phyloP scores from a whole-genome alignment of 75 land plant genomes.

The Selaginella moellendorffii region DNA sequence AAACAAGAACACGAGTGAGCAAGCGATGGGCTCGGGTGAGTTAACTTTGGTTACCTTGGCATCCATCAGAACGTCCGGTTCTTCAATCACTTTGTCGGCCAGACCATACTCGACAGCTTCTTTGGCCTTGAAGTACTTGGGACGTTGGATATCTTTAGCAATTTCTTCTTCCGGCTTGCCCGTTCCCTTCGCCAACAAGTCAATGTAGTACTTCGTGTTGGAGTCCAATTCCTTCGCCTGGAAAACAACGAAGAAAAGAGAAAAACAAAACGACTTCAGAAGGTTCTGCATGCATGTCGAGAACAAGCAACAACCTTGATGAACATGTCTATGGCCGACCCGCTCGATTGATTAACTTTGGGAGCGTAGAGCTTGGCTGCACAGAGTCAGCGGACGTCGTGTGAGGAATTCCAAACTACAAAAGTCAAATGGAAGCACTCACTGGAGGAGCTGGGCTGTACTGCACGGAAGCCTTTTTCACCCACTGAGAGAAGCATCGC shows the following conservation, averaged over 20 bases:
- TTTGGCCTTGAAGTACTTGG: constrained; percentile 52
- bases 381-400: no score
- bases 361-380: constrained; percentile 74
- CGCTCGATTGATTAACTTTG: constrained; percentile 61
- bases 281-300: no score
- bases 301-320: constrained; percentile 75
- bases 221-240: constrained; percentile 85
- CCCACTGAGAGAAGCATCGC: constrained; percentile 79
- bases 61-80: constrained; percentile 39
- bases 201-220: constrained; percentile 59
- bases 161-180: constrained; percentile 76
- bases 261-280: neutral
- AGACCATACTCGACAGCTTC: constrained; percentile 85
- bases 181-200: constrained; percentile 61
- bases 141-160: constrained; percentile 52
- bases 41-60: constrained; percentile 27
- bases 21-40: no score
- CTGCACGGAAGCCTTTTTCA: constrained; percentile 64
- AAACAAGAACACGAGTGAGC: neutral
- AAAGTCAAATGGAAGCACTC: constrained; percentile 11
- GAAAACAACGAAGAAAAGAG: neutral
- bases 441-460: constrained; percentile 64
- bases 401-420: neutral
- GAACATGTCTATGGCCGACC: constrained; percentile 84
- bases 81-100: constrained; percentile 66